phyloP scores from a whole-genome alignment of 306 rosid species.

The Pachyrhizus erosus region DNA sequence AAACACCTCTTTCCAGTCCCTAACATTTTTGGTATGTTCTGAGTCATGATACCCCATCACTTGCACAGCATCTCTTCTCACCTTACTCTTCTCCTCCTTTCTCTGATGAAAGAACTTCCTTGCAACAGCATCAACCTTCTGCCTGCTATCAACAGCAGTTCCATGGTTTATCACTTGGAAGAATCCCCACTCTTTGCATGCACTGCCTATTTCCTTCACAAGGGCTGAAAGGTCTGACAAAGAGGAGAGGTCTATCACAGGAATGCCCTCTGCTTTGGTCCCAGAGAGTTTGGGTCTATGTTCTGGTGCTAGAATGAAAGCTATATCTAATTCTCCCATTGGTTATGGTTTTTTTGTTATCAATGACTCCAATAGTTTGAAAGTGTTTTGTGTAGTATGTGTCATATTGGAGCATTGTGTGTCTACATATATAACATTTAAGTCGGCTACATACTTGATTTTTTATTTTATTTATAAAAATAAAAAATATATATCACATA shows the following conservation, averaged over 20 bases:
- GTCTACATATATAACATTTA: too few relatives aligned
- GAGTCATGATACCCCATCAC: constrained; percentile 32
- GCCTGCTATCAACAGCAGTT: constrained; percentile 22
- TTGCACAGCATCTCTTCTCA: constrained; percentile 35
- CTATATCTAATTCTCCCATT: too few relatives aligned
- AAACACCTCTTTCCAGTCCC: constrained; percentile 52
- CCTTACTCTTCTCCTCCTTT: constrained; percentile 57
- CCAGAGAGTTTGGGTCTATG: constrained; percentile 39
- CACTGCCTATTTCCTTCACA: constrained; percentile 7
- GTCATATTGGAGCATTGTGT: too few relatives aligned
- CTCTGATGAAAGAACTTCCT: constrained; percentile 54
- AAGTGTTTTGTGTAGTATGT: too few relatives aligned
- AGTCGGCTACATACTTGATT: too few relatives aligned
- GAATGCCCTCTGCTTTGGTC: constrained; percentile 49
- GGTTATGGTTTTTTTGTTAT: too few relatives aligned
- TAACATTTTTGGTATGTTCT: constrained; percentile 61
- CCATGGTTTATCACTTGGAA: constrained; percentile 55
- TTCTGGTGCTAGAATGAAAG: too few relatives aligned
- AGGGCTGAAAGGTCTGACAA: not conserved
- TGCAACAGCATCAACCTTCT: constrained; percentile 38
- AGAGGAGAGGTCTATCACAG: constrained; percentile 43
- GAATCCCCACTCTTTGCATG: constrained; percentile 31
- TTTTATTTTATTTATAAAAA: too few relatives aligned
- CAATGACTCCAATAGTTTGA: too few relatives aligned
- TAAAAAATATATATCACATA: too few relatives aligned